Conservation (phyloP, 495 filamentous ascomycete species). For the Penicillium dipodomyicola region DNA sequence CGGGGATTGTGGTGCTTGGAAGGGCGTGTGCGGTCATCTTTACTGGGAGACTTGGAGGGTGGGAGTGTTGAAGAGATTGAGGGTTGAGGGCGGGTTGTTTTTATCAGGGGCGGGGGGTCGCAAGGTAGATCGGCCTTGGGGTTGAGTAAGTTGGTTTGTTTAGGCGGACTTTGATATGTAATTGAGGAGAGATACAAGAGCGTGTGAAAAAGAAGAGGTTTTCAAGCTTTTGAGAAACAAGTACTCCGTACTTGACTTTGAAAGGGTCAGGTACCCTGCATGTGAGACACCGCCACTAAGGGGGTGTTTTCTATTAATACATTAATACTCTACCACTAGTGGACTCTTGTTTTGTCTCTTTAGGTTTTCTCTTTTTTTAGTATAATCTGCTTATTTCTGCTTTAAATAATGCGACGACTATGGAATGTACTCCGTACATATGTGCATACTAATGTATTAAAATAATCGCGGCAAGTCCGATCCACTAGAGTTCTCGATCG, state of each 20-base stretch:
- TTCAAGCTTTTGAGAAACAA: neutral
- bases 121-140: constrained; percentile 20
- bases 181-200: neutral
- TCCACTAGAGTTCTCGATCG: neutral
- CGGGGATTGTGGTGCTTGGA: constrained; percentile 15
- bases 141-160: neutral
- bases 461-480: neutral
- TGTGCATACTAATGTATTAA: neutral
- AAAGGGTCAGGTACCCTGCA: constrained; percentile 4
- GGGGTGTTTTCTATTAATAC: constrained; percentile 8
- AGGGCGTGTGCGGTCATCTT: constrained; percentile 20
- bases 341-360: neutral
- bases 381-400: neutral
- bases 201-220: neutral
- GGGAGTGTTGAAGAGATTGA: constrained; percentile 3
- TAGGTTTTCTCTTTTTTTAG: neutral
- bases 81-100: constrained; percentile 1
- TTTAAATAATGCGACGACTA: neutral
- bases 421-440: neutral
- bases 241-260: neutral
- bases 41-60: neutral
- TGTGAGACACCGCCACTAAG: constrained; percentile 8
- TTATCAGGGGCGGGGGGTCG: constrained; percentile 8
- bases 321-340: constrained; percentile 10
- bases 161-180: neutral